Evolutionary conservation across 495 filamentous ascomycete species (phyloP), one percentile per base, ranked within the genome.

Genomic region (Rostrohypoxylon terebratum): DNA sequence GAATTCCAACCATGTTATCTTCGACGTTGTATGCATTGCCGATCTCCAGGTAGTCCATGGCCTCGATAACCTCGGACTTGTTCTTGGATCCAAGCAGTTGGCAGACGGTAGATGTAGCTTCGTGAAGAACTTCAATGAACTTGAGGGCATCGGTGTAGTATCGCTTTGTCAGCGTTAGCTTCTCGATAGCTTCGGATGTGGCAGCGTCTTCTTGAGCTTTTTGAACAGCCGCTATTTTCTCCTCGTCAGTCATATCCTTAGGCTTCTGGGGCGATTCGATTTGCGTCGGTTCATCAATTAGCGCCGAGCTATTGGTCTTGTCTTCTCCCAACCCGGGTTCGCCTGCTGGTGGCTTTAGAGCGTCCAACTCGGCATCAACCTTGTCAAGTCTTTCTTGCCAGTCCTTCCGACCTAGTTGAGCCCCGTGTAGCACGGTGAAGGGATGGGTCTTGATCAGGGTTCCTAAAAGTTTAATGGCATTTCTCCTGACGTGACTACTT

Each of bases 41-140:
- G 33, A 97, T 89, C 64, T 94, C 93, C 74, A 98, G 97, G 80
- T 96, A 98, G 75, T 99, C 96, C 94, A 99, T 99, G 3, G 96
- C 96, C 76, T 98, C 96, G 63, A 98, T 97, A 23, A 97, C 92
- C 79, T 99, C 96, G 68, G 91, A 96, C 84, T 98, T 98, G 83
- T 98, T 99, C 76, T 92, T 93, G 13, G 94, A 95, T 5, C 92
- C 90, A 9, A 99, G 85, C 4, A 99, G 86, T 80, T 97, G 95
- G 67, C 90, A 92, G 16, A 98, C 89, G 11, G 90, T 85, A 2
- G 81, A 83, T 0, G 93, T 94, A 34, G 92, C 92, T 11, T 89
- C 86, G 74, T 97, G 94, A 16, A 99, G 83, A n/a, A 95, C 92
- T 66, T 97, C 91, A 72, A 98, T 97, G 78, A 99, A 99, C 48